Evolutionary conservation across 345 rosid species (phyloP), one percentile per base, ranked within the genome.

Genomic region (Ricinus communis): DNA sequence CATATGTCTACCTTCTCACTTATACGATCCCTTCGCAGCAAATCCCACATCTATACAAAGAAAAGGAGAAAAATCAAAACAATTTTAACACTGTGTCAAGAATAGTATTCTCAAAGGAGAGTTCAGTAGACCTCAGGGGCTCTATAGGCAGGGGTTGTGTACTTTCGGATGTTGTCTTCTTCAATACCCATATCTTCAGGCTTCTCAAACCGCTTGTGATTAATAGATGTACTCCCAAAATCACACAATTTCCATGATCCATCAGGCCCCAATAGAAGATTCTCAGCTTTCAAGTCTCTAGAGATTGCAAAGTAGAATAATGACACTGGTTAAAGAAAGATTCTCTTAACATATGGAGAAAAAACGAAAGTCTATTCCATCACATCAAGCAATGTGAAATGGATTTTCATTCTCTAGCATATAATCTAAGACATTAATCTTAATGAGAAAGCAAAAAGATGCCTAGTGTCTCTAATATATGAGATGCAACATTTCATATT

Each of bases 161-260:
- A 76, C 84, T 90, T 96, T 81, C 98, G 79, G 62, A 96, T 96
- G 76, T 89, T 96, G 74, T 96, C 99, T 87, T 96, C 98, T 83
- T 96, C 99, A 76, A 96, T 75, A 8, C 98, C 98, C 98, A 93
- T 96, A 80, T 96, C 99, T 82, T 89, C 98, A 45, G 97, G 93
- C 79, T 81, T 93, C 82, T 91, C 98, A 75, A 96, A 93, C 38
- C 93, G 84, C 75, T 88, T 96, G 80, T 96, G 99, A 78, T 92
- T 93, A 58, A 94, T 93, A 52, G 97, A 85, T 30, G 87, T 83
- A 68, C 99, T 96, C 65, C 99, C 99, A 66, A 96, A 96, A 82
- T 96, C 99, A 51, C 99, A 93, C 82, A 91, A 68, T 72, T 92
- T 93, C 97, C 98, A 96, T 30, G 49, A 74, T 65, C 98, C 95